These are phyloP conservation scores for Chlamydomonas sp. DNA, from an alignment of 139 green algal genomes.

Conservation along the genomic window DNA sequence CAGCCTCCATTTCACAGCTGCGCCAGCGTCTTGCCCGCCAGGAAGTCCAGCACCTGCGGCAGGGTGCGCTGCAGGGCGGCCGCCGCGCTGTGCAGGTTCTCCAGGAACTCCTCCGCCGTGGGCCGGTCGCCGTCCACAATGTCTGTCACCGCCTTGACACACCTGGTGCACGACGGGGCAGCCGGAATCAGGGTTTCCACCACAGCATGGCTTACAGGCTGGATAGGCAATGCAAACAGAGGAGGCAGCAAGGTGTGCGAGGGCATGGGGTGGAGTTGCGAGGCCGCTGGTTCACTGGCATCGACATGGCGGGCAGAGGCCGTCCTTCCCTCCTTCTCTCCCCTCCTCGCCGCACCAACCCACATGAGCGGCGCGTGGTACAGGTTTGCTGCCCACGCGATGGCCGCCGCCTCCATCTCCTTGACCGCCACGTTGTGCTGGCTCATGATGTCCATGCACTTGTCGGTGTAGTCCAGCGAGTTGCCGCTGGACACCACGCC, in stretches of 20 bases:
- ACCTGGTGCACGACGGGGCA: neutral
- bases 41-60: slow-evolving; percentile 79
- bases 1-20: slow-evolving; percentile 70
- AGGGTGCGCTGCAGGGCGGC: slow-evolving; percentile 80
- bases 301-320: too few species aligned
- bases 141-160: slow-evolving; percentile 79
- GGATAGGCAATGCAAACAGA: neutral
- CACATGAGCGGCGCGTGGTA: slow-evolving; percentile 81
- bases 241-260: neutral
- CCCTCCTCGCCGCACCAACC: too few species aligned
- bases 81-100: slow-evolving; percentile 90
- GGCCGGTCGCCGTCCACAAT: slow-evolving; percentile 92
- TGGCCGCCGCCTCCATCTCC: slow-evolving; percentile 95
- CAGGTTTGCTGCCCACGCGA: slow-evolving; percentile 79
- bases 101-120: slow-evolving; percentile 92
- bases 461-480: slow-evolving; percentile 86
- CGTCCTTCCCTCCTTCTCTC: too few species aligned
- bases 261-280: too few species aligned
- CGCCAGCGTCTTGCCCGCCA: slow-evolving; percentile 77
- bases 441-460: slow-evolving; percentile 85
- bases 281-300: too few species aligned
- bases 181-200: neutral
- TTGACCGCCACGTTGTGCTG: slow-evolving; percentile 79
- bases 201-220: neutral
- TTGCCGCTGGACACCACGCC: slow-evolving; percentile 82